Evolutionary conservation across 1,139 yeast species (phyloP).

Genomic region (Blastobotrys capitulatus): DNA sequence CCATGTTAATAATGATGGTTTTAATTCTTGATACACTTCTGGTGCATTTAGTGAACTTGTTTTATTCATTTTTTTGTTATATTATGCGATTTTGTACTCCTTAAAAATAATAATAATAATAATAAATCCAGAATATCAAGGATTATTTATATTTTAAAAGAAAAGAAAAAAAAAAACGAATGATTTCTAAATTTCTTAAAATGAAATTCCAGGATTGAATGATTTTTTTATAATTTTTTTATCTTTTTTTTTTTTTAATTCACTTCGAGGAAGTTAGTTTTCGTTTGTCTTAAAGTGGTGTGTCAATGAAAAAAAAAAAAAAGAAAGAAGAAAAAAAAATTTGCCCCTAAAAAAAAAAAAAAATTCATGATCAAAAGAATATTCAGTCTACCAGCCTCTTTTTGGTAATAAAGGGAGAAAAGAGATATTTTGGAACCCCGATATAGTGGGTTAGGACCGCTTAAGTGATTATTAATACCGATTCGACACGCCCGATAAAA

Average conservation of each 20-base stretch:
- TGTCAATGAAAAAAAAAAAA: neutral
- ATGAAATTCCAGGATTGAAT: neutral
- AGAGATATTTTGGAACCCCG: no score
- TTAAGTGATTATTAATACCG: no score
- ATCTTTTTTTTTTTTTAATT: neutral
- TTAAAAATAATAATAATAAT: no score
- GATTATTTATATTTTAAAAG: neutral
- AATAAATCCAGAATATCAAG: neutral
- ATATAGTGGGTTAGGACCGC: no score
- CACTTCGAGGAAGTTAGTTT: neutral
- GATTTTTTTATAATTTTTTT: neutral
- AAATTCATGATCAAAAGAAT: no score
- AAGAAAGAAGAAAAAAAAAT: neutral
- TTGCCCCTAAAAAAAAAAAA: neutral
- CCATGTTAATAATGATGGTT: constrained; percentile 42
- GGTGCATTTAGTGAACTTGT: neutral
- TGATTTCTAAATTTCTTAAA: no score
- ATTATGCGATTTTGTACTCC: neutral
- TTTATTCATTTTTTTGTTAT: neutral
- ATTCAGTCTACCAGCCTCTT: no score
- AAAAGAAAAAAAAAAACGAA: no score
- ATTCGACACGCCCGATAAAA: no score
- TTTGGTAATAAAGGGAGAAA: no score
- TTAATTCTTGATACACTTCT: neutral
- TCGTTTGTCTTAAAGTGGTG: constrained; percentile 3